A percentile compares a stretch with the other conserved stretches of the same genome.
phyloP scores from a whole-genome alignment of 1,284 basidiomycete species.

The Amylostereum chailletii region DNA sequence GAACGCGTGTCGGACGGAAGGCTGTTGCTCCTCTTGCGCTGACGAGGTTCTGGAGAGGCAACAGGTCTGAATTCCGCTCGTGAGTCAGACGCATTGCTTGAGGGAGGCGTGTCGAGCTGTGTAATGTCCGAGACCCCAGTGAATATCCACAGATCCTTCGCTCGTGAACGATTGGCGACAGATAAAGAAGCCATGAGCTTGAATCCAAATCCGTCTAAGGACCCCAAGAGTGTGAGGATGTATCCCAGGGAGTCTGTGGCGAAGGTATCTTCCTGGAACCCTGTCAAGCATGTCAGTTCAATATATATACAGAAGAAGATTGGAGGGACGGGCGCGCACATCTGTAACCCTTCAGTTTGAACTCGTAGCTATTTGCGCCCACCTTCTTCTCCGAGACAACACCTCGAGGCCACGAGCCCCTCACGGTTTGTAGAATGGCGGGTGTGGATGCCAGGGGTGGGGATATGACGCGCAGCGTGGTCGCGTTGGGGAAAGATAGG shows the following conservation, averaged over 20 bases:
- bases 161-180: conserved; percentile 56
- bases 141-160: conserved; percentile 76
- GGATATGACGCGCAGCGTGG: conserved; percentile 58
- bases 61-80: conserved; percentile 22
- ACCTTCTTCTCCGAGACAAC: conserved; percentile 70
- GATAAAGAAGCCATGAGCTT: conserved; percentile 61
- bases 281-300: conserved; percentile 25
- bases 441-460: conserved; percentile 69
- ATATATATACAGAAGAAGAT: conserved; percentile 2
- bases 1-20: conserved; percentile 4
- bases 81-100: conserved; percentile 16
- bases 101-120: conserved; percentile 26
- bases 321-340: conserved; percentile 32
- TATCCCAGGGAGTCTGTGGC: conserved; percentile 70
- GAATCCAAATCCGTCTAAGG: conserved; percentile 62
- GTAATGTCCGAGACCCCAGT: conserved; percentile 32
- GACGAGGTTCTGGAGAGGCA: conserved; percentile 12
- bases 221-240: conserved; percentile 56
- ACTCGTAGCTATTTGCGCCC: conserved; percentile 62
- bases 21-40: conserved; percentile 14
- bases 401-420: conserved; percentile 69
- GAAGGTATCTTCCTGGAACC: conserved; percentile 73
- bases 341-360: conserved; percentile 73
- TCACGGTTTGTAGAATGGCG: conserved; percentile 70
- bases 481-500: conserved; percentile 62